Base-by-base conservation (phyloP, 2,329 filamentous ascomycete genomes). In the Cytospora chrysosperma region DNA sequence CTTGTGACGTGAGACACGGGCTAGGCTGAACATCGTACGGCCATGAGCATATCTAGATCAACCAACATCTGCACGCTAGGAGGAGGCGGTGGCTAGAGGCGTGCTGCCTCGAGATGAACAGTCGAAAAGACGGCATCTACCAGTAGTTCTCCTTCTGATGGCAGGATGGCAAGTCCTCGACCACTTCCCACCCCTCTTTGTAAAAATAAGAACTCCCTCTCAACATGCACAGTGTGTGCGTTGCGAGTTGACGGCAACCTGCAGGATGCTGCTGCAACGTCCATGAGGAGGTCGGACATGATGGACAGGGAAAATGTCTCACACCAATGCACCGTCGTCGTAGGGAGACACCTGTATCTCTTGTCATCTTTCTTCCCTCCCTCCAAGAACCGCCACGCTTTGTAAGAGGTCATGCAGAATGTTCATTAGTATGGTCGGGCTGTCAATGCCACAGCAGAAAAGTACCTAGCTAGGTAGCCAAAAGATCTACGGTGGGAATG, bases 271-370 rank as follows among this genome's bases (percentile, higher is more conserved):
- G 27, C 49, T 50, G 34, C 27, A 34, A 13, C 17, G 6, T 40
- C 15, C 37, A 40, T 37, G 15, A 12, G 47, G n/a, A 34, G 28
- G 24, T 51, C 37, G 40, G 51, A 37, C 34, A 57, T 50, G 54
- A 50, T 62, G 55, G 63, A 26, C 55, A 62, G 30, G 54, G 34
- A 51, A n/a, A 34, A 54, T 62, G 63, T 62, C 59, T 64, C 50
- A 30, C 27, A 54, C 13, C 30, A 50, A 53, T 49, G 17, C 58
- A 27, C 51, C 53, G 21, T 54, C 53, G 34, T 60, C 34, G 34
- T 32, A 54, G 51, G 58, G 34, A 60, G 27, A 34, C 34, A 61
- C 58, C 37, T 55, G 51, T 51, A 49, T 37, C 51, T 13, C 50
- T 10, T n/a, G 13, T 9, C 21, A 1, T 47, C 7, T 1, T 47